A percentile compares a stretch with the other conserved stretches of the same genome.
Conservation (phyloP, 306 rosid species). For the Corylus americana region DNA sequence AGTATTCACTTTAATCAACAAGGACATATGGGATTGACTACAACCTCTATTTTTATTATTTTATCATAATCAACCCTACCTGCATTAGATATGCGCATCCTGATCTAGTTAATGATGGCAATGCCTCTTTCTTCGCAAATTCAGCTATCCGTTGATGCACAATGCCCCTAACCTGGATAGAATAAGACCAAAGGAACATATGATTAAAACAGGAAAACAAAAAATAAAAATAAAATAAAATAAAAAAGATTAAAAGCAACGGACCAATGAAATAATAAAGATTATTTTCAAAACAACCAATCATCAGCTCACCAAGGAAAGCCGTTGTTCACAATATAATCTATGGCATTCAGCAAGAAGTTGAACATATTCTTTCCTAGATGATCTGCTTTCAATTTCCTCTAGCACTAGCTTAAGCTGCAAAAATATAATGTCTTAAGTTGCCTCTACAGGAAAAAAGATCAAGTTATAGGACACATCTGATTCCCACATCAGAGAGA, state of each 20-base stretch:
- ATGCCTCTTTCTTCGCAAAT: conserved; percentile 89
- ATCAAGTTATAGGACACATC: conserved; percentile 5
- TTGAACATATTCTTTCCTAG: conserved; percentile 92
- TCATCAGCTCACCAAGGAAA: conserved; percentile 78
- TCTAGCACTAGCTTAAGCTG: conserved; percentile 91
- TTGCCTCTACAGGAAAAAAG: conserved; percentile 10
- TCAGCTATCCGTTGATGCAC: conserved; percentile 91
- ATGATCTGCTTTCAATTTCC: conserved; percentile 93
- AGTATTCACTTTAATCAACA: neutral
- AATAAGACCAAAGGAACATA: conserved; percentile 25
- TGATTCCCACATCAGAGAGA: conserved; percentile 4
- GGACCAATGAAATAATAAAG: neutral
- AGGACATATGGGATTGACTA: neutral
- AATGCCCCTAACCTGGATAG: conserved; percentile 72
- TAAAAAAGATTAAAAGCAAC: neutral
- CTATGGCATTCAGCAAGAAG: conserved; percentile 89
- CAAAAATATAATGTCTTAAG: conserved; percentile 38
- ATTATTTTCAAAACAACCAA: conserved; percentile 36
- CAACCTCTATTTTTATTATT: neutral
- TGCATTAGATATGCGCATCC: conserved; percentile 98
- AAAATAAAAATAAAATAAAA: neutral
- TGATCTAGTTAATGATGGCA: conserved; percentile 95
- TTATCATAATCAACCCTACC: conserved; percentile 41
- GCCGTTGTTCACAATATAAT: conserved; percentile 91
- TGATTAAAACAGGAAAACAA: neutral